These are phyloP conservation scores for Chaetoscypha palmicola DNA, from an alignment of 2,329 filamentous ascomycete genomes.

Conservation along the genomic window DNA sequence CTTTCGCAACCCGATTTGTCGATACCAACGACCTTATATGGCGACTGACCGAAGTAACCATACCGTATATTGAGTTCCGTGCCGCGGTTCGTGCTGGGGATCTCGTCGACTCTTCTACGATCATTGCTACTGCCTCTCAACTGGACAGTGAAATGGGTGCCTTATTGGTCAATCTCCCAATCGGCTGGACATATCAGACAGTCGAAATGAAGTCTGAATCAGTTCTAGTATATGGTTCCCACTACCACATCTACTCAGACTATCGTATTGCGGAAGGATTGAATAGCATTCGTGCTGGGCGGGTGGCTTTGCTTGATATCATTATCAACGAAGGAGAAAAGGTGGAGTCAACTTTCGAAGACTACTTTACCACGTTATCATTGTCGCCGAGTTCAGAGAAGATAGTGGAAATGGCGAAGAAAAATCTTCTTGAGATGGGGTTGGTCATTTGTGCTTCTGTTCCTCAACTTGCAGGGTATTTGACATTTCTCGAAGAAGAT, in stretches of 20 bases:
- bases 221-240: conserved; percentile 8
- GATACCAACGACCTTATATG: conserved; percentile 5
- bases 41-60: neutral
- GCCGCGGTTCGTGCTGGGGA: conserved; percentile 3
- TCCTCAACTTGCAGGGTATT: conserved; percentile 8
- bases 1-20: conserved; percentile 34
- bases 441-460: conserved; percentile 6
- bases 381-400: neutral
- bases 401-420: neutral
- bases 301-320: conserved; percentile 9
- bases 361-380: neutral
- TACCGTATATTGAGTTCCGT: conserved; percentile 9
- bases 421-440: neutral
- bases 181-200: neutral
- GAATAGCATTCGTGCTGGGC: conserved; percentile 10
- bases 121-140: neutral
- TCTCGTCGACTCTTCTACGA: neutral
- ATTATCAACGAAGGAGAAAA: conserved; percentile 1
- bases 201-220: neutral
- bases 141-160: neutral
- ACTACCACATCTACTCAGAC: conserved; percentile 15
- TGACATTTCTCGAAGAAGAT: neutral
- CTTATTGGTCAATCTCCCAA: neutral
- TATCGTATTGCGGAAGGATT: conserved; percentile 8
- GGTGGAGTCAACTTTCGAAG: neutral